Base-by-base conservation (phyloP, 768 basidiomycete genomes). In the Lactifluus hygrophoroides region DNA sequence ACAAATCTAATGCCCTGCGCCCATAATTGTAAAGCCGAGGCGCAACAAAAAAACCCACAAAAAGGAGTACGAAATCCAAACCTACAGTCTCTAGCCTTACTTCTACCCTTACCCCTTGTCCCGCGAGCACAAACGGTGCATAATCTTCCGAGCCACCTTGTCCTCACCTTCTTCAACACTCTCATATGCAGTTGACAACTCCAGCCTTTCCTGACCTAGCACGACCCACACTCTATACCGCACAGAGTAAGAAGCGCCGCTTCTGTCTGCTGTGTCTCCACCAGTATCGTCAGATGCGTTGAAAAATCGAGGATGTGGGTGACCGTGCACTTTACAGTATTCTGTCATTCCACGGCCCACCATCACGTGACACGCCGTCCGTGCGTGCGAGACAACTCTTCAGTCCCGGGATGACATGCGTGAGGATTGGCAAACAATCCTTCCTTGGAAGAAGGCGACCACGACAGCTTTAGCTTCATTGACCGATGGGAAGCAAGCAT, bases 191-290 rank as follows among this genome's bases (percentile, higher is more conserved):
- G 40, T 52, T 3, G 63, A 64, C n/a, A 65, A 53, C 43, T 67
- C 66, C 13, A 67, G 35, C 25, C 57, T 30, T 52, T 67, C 66
- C 28, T 51, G 38, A 2, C 64, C 66, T 23, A 65, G 32, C 50
- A 65, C 52, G 25, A 65, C 34, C 66, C 66, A 66, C 7, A 66
- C 58, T 37, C 56, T 65, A 54, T 56, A 63, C 46, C 38, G 27
- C 25, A n/a, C 35, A 5, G 16, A 16, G 14, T 11, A 1, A 21
- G 6, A 21, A 0, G 30, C 10, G n/a, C 19, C 21, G 21, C 3
- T 21, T 13, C 21, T 21, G 21, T 44, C 43, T 42, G 23, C 8
- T 16, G 23, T 40, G 7, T 8, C 46, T 2, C 17, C 53, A 1
- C 21, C 27, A 14, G 28, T 46, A 9, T 57, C 16, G 28, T 50